Evolutionary conservation across 2,329 filamentous ascomycete genomes (phyloP), one percentile per base, ranked within the genome.

Genomic region (Blastomyces parvus): DNA sequence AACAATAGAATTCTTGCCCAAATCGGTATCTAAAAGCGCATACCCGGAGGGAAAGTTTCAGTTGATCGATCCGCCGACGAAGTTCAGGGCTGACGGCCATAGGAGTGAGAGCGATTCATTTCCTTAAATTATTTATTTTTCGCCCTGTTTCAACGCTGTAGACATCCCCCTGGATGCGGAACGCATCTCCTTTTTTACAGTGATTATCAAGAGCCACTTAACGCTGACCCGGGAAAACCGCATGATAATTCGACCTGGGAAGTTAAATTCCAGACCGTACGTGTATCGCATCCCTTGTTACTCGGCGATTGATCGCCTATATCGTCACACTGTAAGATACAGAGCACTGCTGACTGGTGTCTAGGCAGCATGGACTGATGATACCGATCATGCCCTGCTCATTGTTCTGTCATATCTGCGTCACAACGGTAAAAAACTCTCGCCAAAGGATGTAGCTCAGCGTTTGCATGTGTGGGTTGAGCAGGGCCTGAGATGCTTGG

Each of bases 361-460:
- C 56, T 27, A 73, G 71, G 66, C 77, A 30, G 76, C 79, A 50
- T 83, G 81, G 81, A 84, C 81, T 0, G 81, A 84, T 64, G 82
- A 84, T 69, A 84, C 82, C 0, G 82, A 83, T 65, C 81, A 84
- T 69, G 78, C 81, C 2, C 72, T 82, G 25, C 70, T 83, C 0
- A 78, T 79, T 62, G 68, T 83, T 2, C 74, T 83, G 2, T 80
- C 78, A 5, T 84, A 76, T 44, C 69, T 82, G 30, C 77, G 81
- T 59, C 74, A 70, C n/a, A 73, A 77, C 44, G 79, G 78, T 13
- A 71, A 71, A 27, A 61, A 66, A 8, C 70, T 80, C 11, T 64
- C 70, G 9, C 76, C 75, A 0, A 66, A 68, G 17, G 79, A 81
- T 62, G 77, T 83, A 61, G 81, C 82, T 2, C 64, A 67, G 0